Conservation (phyloP, 805 yeast genomes). For the Saccharomycopsis vini region DNA sequence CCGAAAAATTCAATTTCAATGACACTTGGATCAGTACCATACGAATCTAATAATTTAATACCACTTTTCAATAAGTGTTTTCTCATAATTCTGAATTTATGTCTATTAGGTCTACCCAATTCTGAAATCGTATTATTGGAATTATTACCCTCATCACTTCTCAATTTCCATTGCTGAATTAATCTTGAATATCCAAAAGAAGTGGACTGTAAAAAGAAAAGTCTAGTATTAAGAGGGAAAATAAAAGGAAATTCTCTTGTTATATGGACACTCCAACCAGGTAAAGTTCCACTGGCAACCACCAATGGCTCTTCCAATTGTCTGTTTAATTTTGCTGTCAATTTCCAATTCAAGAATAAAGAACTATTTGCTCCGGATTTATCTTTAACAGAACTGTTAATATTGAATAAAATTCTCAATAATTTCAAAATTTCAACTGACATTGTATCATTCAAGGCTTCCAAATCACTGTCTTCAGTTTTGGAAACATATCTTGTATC, state of each 20-base stretch:
- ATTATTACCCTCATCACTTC: constrained; percentile 31
- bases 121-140: constrained; percentile 28
- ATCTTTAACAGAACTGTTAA: constrained; percentile 27
- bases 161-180: constrained; percentile 65
- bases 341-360: constrained; percentile 64
- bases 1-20: constrained; percentile 81
- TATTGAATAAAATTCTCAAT: constrained; percentile 37
- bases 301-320: constrained; percentile 85
- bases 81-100: constrained; percentile 72
- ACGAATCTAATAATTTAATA: constrained; percentile 61
- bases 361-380: constrained; percentile 14
- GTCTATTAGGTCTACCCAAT: constrained; percentile 69
- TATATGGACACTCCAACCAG: constrained; percentile 74
- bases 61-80: constrained; percentile 66
- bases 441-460: constrained; percentile 26
- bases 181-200: constrained; percentile 86
- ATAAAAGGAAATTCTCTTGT: constrained; percentile 70
- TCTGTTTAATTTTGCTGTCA: constrained; percentile 76
- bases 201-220: constrained; percentile 72
- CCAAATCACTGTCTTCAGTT: constrained; percentile 23
- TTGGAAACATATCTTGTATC: constrained; percentile 25
- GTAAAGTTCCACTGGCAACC: constrained; percentile 79
- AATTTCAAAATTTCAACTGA: constrained; percentile 35
- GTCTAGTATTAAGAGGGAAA: constrained; percentile 75
- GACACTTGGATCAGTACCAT: constrained; percentile 72